Evolutionary conservation across 73 alveolate genomes (phyloP), one percentile per base, ranked within the genome.

Genomic region (Effrenium voratum): DNA sequence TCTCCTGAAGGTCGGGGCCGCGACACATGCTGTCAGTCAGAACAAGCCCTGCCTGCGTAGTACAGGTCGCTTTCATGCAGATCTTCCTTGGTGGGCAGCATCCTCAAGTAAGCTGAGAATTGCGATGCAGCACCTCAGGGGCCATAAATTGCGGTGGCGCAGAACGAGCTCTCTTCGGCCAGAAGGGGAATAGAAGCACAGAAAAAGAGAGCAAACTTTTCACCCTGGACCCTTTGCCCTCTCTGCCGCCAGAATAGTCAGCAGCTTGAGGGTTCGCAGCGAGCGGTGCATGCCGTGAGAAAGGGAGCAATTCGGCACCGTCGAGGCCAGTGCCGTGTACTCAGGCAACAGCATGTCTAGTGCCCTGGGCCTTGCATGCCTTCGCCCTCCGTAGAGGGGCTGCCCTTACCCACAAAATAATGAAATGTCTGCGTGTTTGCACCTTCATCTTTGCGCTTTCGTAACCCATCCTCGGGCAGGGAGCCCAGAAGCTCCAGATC

Each of bases 261-360:
- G 46, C 43, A 76, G 88, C 87, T 90, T 90, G 34, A 90, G 87
- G 44, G 66, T 49, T 32, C 97, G 75, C 76, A 68, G 4, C 16
- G 97, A 90, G 36, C 97, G 86, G 57, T 55, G 80, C 44, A 90
- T 52, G 36, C 97, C 97, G n/a, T 43, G 22, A 8, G 97, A 45
- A 28, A 90, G 73, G 36, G 87, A 1, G 46, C 97, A 90, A 24
- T 70, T 70, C 28, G 97, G 97, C 45, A 80, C 22, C 43, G 97
- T 13, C 22, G 59, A 75, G 46, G 97, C 87, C 28, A 90, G 26
- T 38, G 73, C 97, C 47, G 46, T 2, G 87, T 90, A 90, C 97
- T 88, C 75, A 36, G 43, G 41, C n/a, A n/a, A n/a, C n/a, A n/a
- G n/a, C n/a, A n/a, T n/a, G n/a, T n/a, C n/a, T n/a, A n/a, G n/a